Percentiles rank a stretch among this genome's conserved stretches.
phyloP scores from a whole-genome alignment of 805 yeast genomes.

The Ogataea philodendri region DNA sequence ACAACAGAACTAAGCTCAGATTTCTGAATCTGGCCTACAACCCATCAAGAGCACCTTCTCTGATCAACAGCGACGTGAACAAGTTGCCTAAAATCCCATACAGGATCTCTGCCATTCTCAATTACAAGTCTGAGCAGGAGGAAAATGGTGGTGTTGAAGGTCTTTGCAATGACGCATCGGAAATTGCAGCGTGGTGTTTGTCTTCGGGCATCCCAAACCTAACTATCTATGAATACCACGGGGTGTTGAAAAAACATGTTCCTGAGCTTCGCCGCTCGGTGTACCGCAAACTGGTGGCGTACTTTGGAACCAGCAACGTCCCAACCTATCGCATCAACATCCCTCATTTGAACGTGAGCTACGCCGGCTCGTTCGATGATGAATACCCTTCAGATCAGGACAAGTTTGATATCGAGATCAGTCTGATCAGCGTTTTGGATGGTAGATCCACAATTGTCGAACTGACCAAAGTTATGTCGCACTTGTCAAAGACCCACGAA shows the following conservation, averaged over 20 bases:
- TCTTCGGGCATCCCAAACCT: constrained; percentile 78
- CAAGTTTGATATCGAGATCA: constrained; percentile 52
- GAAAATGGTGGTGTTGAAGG: constrained; percentile 91
- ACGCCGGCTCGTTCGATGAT: constrained; percentile 40
- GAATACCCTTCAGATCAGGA: constrained; percentile 28
- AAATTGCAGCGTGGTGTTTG: constrained; percentile 81
- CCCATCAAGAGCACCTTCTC: constrained; percentile 73
- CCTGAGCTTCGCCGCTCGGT: constrained; percentile 58
- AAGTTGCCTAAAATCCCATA: constrained; percentile 74
- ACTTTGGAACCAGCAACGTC: constrained; percentile 68
- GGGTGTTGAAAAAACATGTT: constrained; percentile 55
- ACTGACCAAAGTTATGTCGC: constrained; percentile 81
- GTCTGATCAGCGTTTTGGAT: constrained; percentile 69
- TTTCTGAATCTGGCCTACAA: constrained; percentile 63
- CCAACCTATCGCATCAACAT: constrained; percentile 63
- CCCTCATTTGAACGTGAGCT: constrained; percentile 61
- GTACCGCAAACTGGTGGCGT: constrained; percentile 56
- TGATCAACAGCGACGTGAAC: constrained; percentile 79
- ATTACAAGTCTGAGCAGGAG: constrained; percentile 68
- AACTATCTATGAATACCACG: constrained; percentile 77
- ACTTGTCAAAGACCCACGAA: constrained; percentile 60
- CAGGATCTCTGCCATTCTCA: constrained; percentile 72
- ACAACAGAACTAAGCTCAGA: constrained; percentile 53
- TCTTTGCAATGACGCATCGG: constrained; percentile 71
- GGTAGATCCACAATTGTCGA: constrained; percentile 91